phyloP scores from a whole-genome alignment of 2,329 filamentous ascomycete species.

The Ceratocystis diversiconidia region DNA sequence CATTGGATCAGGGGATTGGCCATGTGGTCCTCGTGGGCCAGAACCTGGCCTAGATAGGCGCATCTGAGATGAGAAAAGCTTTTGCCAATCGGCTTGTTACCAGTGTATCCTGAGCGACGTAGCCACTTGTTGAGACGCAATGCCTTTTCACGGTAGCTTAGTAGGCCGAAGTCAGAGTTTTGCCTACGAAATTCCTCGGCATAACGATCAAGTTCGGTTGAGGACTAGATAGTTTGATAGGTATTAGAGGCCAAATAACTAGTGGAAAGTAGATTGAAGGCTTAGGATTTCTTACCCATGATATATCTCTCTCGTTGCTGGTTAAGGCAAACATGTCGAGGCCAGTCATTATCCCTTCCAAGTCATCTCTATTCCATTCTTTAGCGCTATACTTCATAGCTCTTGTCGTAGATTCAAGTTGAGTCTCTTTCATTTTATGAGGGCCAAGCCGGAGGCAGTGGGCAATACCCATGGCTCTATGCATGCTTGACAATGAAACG shows the following conservation, averaged over 20 bases:
- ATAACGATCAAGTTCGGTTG: conserved; percentile 49
- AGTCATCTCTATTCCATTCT: conserved; percentile 8
- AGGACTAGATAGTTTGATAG: conserved; percentile 34
- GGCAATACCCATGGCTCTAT: conserved; percentile 63
- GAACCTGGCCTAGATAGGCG: conserved; percentile 52
- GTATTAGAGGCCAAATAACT: neutral
- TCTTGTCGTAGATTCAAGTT: neutral
- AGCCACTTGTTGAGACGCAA: conserved; percentile 56
- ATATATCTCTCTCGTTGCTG: conserved; percentile 56
- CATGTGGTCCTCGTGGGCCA: conserved; percentile 57
- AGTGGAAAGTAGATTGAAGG: too few relatives aligned
- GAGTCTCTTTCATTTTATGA: conserved; percentile 2
- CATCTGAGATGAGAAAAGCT: conserved; percentile 13
- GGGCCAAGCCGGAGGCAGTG: conserved; percentile 45
- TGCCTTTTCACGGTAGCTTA: conserved; percentile 54
- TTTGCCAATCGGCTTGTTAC: conserved; percentile 35
- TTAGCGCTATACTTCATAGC: neutral
- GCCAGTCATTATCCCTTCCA: conserved; percentile 64
- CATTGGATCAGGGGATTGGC: conserved; percentile 77
- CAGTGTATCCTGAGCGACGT: conserved; percentile 51
- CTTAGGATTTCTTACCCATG: conserved; percentile 40
- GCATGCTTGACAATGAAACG: conserved; percentile 40
- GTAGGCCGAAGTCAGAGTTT: conserved; percentile 37
- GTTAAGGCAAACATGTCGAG: conserved; percentile 84
- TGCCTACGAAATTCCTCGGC: conserved; percentile 40